A percentile compares a stretch with the other conserved stretches of the same genome.
Conservation (phyloP, 2,329 filamentous ascomycete genomes). For the Sclerotinia trifoliorum region DNA sequence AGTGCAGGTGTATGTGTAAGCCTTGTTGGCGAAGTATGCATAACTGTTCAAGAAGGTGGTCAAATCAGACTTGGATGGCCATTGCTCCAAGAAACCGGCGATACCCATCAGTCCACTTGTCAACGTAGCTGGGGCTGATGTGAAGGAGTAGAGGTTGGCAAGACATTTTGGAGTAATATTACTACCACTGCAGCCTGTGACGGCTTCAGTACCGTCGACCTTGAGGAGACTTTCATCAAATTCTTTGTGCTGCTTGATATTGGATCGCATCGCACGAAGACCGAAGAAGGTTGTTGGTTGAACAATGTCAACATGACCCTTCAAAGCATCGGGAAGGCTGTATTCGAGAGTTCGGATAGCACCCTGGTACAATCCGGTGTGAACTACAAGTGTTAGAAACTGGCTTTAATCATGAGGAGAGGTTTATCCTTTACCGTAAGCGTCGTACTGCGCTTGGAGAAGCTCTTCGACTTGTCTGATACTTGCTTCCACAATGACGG, state of each 20-base stretch:
- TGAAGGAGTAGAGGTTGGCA: constrained; percentile 37
- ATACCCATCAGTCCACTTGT: constrained; percentile 34
- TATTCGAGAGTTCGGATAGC: constrained; percentile 36
- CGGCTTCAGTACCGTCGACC: constrained; percentile 27
- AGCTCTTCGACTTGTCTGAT: constrained; percentile 53
- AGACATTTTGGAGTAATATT: constrained; percentile 37
- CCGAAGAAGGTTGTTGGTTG: constrained; percentile 62
- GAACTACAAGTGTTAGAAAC: constrained; percentile 28
- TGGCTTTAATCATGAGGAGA: background rate
- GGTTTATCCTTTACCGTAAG: constrained; percentile 47
- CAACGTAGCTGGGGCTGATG: constrained; percentile 26
- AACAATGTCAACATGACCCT: constrained; percentile 57
- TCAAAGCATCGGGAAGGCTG: constrained; percentile 51
- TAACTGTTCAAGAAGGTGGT: constrained; percentile 35
- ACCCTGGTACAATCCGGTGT: constrained; percentile 26
- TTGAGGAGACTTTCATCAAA: constrained; percentile 23
- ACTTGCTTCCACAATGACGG: constrained; percentile 47
- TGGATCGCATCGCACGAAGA: constrained; percentile 38
- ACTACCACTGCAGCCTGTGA: constrained; percentile 34
- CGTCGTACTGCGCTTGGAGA: constrained; percentile 51
- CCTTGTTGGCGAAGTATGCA: constrained; percentile 32
- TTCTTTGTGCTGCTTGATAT: constrained; percentile 24
- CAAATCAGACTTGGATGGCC: constrained; percentile 34
- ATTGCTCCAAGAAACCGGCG: constrained; percentile 37
- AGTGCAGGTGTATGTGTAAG: constrained; percentile 40